These are phyloP conservation scores for Tulasnella calospora DNA, from an alignment of 768 basidiomycete genomes.

Conservation along the genomic window DNA sequence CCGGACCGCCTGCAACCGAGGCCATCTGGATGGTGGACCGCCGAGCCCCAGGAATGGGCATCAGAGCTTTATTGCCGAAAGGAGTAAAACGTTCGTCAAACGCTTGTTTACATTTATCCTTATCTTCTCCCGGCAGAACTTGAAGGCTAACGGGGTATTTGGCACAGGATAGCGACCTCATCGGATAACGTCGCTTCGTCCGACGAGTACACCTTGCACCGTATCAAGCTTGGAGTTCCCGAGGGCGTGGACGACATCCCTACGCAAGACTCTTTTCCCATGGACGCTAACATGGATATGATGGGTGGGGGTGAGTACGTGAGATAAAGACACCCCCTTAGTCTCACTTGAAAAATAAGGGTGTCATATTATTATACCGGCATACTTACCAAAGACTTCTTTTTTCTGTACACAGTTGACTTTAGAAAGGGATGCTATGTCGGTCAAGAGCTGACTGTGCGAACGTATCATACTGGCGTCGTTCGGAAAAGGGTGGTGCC, in stretches of 20 bases:
- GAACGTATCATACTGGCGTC: conserved; percentile 91
- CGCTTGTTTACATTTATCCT: not conserved
- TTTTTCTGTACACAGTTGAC: conserved; percentile 57
- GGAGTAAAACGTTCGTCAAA: conserved; percentile 64
- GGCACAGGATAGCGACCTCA: conserved; percentile 6
- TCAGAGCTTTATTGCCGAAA: conserved; percentile 61
- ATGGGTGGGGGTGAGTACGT: conserved; percentile 77
- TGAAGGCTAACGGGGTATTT: not conserved
- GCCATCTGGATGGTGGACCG: conserved; percentile 49
- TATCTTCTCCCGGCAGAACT: not conserved
- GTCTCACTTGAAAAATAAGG: not conserved
- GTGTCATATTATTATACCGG: not conserved
- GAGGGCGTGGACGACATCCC: conserved; percentile 77
- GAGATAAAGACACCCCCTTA: not conserved
- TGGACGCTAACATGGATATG: conserved; percentile 90
- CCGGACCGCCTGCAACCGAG: not conserved
- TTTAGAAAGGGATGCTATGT: conserved; percentile 98
- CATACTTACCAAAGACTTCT: not conserved
- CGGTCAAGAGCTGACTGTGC: conserved; percentile 93
- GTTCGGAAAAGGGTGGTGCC: conserved; percentile 87
- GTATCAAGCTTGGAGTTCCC: conserved; percentile 77
- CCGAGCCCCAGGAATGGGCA: conserved; percentile 74
- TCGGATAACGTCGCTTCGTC: conserved; percentile 46
- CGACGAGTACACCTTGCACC: conserved; percentile 68
- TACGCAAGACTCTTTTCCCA: conserved; percentile 76